A percentile compares a stretch with the other conserved stretches of the same genome.
These are phyloP conservation scores for Candida adriatica DNA, from an alignment of 805 yeast species.

Conservation along the genomic window DNA sequence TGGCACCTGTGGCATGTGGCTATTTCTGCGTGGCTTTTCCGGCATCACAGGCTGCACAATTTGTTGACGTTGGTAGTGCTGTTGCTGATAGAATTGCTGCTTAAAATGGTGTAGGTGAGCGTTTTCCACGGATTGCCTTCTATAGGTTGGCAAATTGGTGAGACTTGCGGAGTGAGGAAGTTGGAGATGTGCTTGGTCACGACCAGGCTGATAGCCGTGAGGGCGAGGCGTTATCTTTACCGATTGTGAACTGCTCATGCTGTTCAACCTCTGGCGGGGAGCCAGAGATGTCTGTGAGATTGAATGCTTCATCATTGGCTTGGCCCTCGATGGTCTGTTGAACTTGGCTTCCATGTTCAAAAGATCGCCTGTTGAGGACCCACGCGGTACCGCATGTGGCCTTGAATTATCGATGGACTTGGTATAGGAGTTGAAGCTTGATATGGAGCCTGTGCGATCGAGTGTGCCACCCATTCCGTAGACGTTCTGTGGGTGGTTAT, in stretches of 20 bases:
- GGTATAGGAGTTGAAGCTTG: constrained; percentile 17
- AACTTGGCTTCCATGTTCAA: constrained; percentile 15
- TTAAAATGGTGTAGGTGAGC: constrained; percentile 8
- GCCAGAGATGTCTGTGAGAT: constrained; percentile 3
- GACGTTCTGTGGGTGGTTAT: constrained; percentile 1
- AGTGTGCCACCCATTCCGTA: background rate
- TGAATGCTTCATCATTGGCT: constrained; percentile 2
- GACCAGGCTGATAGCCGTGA: no score
- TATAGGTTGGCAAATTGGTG: constrained; percentile 1
- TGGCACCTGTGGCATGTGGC: constrained; percentile 14
- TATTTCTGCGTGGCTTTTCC: constrained; percentile 8
- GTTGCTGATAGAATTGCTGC: constrained; percentile 8
- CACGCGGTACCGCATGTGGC: constrained; percentile 12
- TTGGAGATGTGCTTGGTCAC: no score
- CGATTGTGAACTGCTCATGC: background rate
- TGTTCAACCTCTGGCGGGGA: constrained; percentile 1
- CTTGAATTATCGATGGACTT: constrained; percentile 4
- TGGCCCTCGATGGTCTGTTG: constrained; percentile 12
- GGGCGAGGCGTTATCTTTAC: constrained; percentile 1
- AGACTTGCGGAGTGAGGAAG: background rate
- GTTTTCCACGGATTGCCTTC: constrained; percentile 8
- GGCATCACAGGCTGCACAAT: constrained; percentile 1
- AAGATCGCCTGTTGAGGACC: constrained; percentile 20
- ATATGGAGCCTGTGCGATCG: constrained; percentile 14
- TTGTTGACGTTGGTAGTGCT: no score